Evolutionary conservation across 2,329 filamentous ascomycete genomes (phyloP).

Genomic region (Monilinia aucupariae): DNA sequence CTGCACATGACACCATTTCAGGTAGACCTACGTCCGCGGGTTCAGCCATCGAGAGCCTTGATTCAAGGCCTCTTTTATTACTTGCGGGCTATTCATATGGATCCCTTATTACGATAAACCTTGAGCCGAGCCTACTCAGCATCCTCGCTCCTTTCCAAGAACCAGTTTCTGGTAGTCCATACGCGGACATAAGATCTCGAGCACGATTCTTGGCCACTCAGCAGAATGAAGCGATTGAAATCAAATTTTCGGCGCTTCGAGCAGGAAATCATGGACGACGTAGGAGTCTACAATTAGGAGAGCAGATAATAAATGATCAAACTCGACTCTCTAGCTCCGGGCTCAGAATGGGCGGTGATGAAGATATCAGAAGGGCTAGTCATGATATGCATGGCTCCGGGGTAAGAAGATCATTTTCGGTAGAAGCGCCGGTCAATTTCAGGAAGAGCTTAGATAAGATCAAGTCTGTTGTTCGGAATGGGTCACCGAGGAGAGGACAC

Average conservation of each 20-base stretch:
- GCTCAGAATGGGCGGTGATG: slow-evolving; percentile 33
- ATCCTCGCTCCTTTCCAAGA: slow-evolving; percentile 50
- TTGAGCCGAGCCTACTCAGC: slow-evolving; percentile 50
- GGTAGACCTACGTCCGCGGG: background rate
- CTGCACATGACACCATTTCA: slow-evolving; percentile 12
- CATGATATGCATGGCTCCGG: slow-evolving; percentile 32
- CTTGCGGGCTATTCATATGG: slow-evolving; percentile 88
- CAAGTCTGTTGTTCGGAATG: slow-evolving; percentile 28
- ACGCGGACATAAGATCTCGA: slow-evolving; percentile 63
- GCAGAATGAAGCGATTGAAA: slow-evolving; percentile 41
- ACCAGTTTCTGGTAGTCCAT: slow-evolving; percentile 51
- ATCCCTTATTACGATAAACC: slow-evolving; percentile 68
- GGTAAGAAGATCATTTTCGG: slow-evolving; percentile 27
- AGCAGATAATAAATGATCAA: slow-evolving; percentile 22
- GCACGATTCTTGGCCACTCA: slow-evolving; percentile 63
- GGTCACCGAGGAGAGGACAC: slow-evolving; percentile 9
- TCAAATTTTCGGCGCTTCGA: slow-evolving; percentile 21
- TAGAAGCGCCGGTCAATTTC: slow-evolving; percentile 35
- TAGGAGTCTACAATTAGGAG: slow-evolving; percentile 22
- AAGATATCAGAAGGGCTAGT: slow-evolving; percentile 36
- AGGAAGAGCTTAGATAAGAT: slow-evolving; percentile 40
- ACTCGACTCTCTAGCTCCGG: slow-evolving; percentile 24
- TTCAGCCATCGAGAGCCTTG: background rate
- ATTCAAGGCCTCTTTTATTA: slow-evolving; percentile 42
- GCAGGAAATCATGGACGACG: slow-evolving; percentile 18